phyloP scores from a whole-genome alignment of 805 yeast species.

The Sugiyamaella qingdaonensis region DNA sequence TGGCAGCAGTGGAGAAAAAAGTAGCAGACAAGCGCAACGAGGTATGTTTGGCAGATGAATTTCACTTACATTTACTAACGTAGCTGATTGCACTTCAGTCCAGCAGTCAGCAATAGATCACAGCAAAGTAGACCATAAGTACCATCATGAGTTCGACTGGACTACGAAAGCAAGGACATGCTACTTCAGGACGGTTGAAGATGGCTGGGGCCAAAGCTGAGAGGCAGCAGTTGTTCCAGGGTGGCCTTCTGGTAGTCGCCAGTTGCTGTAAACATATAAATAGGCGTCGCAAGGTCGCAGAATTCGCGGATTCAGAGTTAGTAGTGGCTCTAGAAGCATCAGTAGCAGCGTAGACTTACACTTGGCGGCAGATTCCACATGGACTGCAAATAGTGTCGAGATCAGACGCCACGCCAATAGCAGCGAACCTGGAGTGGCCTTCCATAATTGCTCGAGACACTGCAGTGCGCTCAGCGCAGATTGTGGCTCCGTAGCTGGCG shows the following conservation, averaged over 20 bases:
- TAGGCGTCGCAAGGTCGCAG: conserved; percentile 46
- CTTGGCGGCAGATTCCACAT: conserved; percentile 92
- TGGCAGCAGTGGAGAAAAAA: conserved; percentile 50
- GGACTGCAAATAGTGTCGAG: conserved; percentile 62
- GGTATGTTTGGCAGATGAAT: conserved; percentile 16
- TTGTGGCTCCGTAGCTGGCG: conserved; percentile 76
- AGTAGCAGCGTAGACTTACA: conserved; percentile 30
- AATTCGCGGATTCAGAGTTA: conserved; percentile 63
- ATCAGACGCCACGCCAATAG: conserved; percentile 67
- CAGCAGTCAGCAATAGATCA: not conserved
- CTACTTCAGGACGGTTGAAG: conserved; percentile 25
- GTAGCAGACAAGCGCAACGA: conserved; percentile 59
- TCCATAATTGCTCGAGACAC: conserved; percentile 48
- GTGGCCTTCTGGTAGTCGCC: conserved; percentile 40
- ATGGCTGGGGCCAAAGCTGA: conserved; percentile 82
- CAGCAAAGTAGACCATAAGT: no score
- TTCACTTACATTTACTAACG: conserved; percentile 2
- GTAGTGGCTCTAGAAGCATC: not conserved
- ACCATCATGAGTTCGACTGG: not conserved
- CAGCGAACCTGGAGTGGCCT: conserved; percentile 42
- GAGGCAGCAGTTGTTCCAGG: conserved; percentile 66
- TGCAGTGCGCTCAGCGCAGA: conserved; percentile 75
- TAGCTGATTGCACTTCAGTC: not conserved
- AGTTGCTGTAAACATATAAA: conserved; percentile 59
- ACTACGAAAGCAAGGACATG: not conserved